These are phyloP conservation scores for Nephelium lappaceum DNA, from an alignment of 345 rosid genomes.

Conservation along the genomic window DNA sequence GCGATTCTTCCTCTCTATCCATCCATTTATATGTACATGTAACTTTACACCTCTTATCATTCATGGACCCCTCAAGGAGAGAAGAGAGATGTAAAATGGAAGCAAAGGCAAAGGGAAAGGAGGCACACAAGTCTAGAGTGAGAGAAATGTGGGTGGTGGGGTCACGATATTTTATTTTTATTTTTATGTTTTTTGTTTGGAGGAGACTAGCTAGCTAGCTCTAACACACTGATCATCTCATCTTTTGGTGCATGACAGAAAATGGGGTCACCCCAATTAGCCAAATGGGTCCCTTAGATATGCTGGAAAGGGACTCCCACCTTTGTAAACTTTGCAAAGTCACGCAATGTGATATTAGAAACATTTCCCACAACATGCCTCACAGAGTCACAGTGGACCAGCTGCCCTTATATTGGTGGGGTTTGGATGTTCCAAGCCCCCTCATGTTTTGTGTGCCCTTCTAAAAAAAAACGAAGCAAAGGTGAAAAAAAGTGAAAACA, in stretches of 20 bases:
- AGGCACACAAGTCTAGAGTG: constrained; percentile 42
- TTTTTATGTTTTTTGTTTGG: background rate
- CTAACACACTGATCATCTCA: background rate
- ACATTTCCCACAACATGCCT: constrained; percentile 10
- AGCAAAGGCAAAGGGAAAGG: constrained; percentile 43
- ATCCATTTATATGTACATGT: constrained; percentile 16
- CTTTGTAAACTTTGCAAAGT: constrained; percentile 30
- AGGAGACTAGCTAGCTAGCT: no score
- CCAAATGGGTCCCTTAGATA: constrained; percentile 32
- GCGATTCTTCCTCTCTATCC: constrained; percentile 19
- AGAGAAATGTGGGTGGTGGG: constrained; percentile 43
- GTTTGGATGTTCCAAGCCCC: constrained; percentile 22
- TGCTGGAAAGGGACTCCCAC: constrained; percentile 32
- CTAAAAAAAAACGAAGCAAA: background rate
- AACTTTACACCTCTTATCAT: constrained; percentile 47
- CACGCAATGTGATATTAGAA: constrained; percentile 38
- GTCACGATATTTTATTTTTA: constrained; percentile 3
- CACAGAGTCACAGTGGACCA: constrained; percentile 19
- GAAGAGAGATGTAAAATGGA: constrained; percentile 53
- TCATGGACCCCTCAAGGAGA: constrained; percentile 35
- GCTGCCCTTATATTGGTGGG: constrained; percentile 26
- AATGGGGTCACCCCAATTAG: constrained; percentile 34
- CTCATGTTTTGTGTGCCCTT: constrained; percentile 2
- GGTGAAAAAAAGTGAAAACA: background rate
- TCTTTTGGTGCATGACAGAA: constrained; percentile 56